Evolutionary conservation across 2,329 filamentous ascomycete species (phyloP), one percentile per base, ranked within the genome.

Genomic region (Colletotrichum sp.): DNA sequence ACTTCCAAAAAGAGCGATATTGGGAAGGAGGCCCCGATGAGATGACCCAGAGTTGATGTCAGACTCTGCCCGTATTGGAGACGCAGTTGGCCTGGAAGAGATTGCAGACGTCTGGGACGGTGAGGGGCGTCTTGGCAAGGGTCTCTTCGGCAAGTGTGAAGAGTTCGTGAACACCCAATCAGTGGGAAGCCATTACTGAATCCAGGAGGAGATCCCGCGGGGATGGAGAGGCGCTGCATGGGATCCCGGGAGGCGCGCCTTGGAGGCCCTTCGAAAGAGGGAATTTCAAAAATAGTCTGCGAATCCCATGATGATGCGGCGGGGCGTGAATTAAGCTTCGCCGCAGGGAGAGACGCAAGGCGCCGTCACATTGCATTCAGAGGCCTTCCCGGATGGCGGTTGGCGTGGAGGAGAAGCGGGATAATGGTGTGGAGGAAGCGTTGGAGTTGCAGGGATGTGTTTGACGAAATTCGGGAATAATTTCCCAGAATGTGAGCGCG

Each of bases 291-390:
- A 66, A 57, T 57, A 62, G 67, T 71, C 43, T 73, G 71, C 71
- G 43, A 73, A 73, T 66, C 71, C 61, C 71, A 71, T 73, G 71
- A 71, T 63, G 71, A 66, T 15, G 31, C n/a, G 59, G 70, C 70
- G 67, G 67, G 71, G 61, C 36, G 12, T 33, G 43, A 43, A 66
- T 43, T 66, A 73, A 73, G 71, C 67, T 71, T 73, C 29, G 24
- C 33, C 38, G 43, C 67, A 62, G 61, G 38, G 38, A 34, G 31
- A 27, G 24, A 72, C 15, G 59, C 59, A 59, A 27, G 63, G 29
- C 24, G n/a, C 43, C 66, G 61, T 73, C 61, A 70, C 67, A 29
- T 34, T 47, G 33, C 62, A 62, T 61, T 62, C 34, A 36, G 31
- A 27, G 66, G 13, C 65, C 58, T 69, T 72, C 66, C 70, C 47